Evolutionary conservation across 352 stramenopile genomes (phyloP).

Genomic region (Phytophthora crassamura): DNA sequence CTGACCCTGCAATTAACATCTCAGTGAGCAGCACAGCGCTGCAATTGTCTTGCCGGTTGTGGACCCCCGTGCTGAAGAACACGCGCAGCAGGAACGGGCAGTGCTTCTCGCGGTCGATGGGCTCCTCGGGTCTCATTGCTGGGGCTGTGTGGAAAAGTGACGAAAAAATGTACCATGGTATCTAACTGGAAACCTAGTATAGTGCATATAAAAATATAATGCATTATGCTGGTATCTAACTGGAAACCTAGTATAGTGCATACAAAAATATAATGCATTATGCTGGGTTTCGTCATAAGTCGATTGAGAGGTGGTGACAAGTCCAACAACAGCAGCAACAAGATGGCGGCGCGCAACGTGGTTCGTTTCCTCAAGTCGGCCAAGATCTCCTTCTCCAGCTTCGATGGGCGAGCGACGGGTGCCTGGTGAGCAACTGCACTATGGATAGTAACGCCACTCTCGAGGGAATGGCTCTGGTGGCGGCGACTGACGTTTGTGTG

Average conservation of each 20-base stretch:
- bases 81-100: slow-evolving; percentile 75
- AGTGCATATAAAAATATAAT: too few relatives aligned
- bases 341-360: slow-evolving; percentile 84
- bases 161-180: slow-evolving; percentile 14
- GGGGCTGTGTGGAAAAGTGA: not conserved
- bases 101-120: slow-evolving; percentile 69
- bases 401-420: slow-evolving; percentile 73
- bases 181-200: too few relatives aligned
- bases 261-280: not conserved
- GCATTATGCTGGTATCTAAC: too few relatives aligned
- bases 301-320: slow-evolving; percentile 33
- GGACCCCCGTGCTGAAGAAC: slow-evolving; percentile 62
- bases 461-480: not conserved
- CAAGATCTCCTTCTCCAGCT: slow-evolving; percentile 87
- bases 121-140: slow-evolving; percentile 36
- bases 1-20: not conserved
- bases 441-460: not conserved
- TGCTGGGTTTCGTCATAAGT: not conserved
- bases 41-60: slow-evolving; percentile 49
- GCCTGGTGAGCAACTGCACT: slow-evolving; percentile 60
- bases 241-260: too few relatives aligned
- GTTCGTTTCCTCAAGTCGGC: slow-evolving; percentile 88
- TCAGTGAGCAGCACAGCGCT: not conserved
- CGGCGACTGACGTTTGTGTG: slow-evolving; percentile 8
- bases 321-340: slow-evolving; percentile 23